Percentiles rank a stretch among this genome's conserved stretches.
phyloP scores from a whole-genome alignment of 371 early-diverging fungal species.

The Mucor lusitanicus region DNA sequence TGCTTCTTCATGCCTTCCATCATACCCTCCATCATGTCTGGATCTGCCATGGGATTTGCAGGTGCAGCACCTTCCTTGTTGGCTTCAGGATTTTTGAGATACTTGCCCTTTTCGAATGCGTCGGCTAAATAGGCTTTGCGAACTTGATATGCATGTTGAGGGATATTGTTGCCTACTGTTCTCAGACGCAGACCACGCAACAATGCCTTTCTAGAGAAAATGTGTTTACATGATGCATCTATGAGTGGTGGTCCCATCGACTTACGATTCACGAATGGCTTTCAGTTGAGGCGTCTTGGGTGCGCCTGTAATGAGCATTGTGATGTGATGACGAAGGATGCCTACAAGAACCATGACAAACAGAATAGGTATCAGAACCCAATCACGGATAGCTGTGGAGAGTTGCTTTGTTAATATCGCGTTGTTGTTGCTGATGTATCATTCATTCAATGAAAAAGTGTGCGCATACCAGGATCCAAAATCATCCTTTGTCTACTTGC shows the following conservation, averaged over 20 bases:
- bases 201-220: slow-evolving; percentile 66
- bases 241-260: too few relatives aligned
- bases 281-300: slow-evolving; percentile 79
- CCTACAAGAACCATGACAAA: slow-evolving; percentile 97
- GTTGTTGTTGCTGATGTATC: too few relatives aligned
- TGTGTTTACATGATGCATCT: background rate
- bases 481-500: slow-evolving; percentile 59
- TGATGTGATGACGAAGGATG: slow-evolving; percentile 86
- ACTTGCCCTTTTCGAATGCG: slow-evolving; percentile 82
- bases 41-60: slow-evolving; percentile 89
- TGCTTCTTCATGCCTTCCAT: slow-evolving; percentile 98
- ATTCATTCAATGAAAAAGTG: background rate
- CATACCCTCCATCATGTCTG: slow-evolving; percentile 92
- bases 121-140: slow-evolving; percentile 73
- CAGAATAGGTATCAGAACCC: slow-evolving; percentile 97
- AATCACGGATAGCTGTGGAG: slow-evolving; percentile 78
- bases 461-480: slow-evolving; percentile 60
- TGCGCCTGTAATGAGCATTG: slow-evolving; percentile 77
- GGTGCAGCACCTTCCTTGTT: slow-evolving; percentile 57
- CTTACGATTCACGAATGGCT: slow-evolving; percentile 76
- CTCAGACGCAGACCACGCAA: slow-evolving; percentile 74
- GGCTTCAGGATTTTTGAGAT: slow-evolving; percentile 76
- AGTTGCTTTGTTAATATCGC: background rate
- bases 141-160: slow-evolving; percentile 68
- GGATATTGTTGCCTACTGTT: slow-evolving; percentile 68